phyloP scores from a whole-genome alignment of 768 basidiomycete species.

The Nidularia pulvinata region DNA sequence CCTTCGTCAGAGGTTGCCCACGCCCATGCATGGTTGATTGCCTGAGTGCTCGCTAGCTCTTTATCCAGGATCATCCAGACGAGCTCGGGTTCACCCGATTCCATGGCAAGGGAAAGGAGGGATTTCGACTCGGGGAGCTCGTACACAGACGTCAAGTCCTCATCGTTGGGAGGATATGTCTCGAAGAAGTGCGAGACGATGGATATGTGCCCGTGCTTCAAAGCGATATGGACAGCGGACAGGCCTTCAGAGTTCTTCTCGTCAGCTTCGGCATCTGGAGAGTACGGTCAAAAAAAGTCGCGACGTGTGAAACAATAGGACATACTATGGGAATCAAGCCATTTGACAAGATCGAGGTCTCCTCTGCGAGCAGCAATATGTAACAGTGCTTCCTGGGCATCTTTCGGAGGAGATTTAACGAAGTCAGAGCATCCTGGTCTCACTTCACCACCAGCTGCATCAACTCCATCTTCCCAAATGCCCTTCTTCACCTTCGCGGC shows the following conservation, averaged over 20 bases:
- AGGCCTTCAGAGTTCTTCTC: constrained; percentile 59
- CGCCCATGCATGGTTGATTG: constrained; percentile 52
- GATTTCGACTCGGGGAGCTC: constrained; percentile 33
- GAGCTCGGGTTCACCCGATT: constrained; percentile 61
- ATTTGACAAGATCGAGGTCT: constrained; percentile 57
- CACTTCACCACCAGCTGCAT: constrained; percentile 72
- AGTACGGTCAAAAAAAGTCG: constrained; percentile 5
- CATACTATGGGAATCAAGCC: constrained; percentile 76
- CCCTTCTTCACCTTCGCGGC: constrained; percentile 56
- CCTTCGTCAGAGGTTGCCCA: constrained; percentile 35
- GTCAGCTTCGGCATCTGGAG: constrained; percentile 69
- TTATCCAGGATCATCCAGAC: constrained; percentile 66
- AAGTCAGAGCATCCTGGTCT: constrained; percentile 54
- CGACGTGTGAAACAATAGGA: constrained; percentile 7
- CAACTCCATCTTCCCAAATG: constrained; percentile 69
- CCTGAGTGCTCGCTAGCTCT: constrained; percentile 44
- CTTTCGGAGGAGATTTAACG: constrained; percentile 40
- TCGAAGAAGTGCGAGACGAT: constrained; percentile 65
- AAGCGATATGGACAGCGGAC: constrained; percentile 68
- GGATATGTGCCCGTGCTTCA: constrained; percentile 48
- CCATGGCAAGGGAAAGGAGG: constrained; percentile 55
- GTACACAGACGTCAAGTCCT: constrained; percentile 53
- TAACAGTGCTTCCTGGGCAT: constrained; percentile 66
- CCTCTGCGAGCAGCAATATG: constrained; percentile 64
- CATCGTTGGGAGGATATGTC: constrained; percentile 51